These are phyloP conservation scores for Candida vaughaniae DNA, from an alignment of 805 yeast genomes.

Conservation along the genomic window DNA sequence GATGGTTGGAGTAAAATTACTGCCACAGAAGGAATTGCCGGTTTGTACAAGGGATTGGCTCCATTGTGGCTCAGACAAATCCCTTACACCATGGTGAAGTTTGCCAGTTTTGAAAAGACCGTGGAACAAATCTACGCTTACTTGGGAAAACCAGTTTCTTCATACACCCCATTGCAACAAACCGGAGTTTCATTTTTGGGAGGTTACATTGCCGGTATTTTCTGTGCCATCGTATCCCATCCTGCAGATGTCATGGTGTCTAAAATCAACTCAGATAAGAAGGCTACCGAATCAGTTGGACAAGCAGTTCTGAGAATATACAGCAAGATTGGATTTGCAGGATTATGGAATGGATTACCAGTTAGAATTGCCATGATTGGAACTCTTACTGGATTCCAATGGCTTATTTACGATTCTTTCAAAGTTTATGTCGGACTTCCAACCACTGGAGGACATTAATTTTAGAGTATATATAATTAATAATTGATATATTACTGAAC, in stretches of 20 bases:
- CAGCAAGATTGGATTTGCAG: conserved; percentile 78
- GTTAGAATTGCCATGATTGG: conserved; percentile 97
- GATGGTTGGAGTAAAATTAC: conserved; percentile 69
- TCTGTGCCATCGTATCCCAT: conserved; percentile 94
- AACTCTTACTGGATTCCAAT: conserved; percentile 94
- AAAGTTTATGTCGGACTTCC: conserved; percentile 94
- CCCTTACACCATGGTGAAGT: conserved; percentile 98
- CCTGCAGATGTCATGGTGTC: conserved; percentile 99
- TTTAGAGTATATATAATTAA: no score
- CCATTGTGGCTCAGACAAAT: conserved; percentile 97
- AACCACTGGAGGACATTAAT: conserved; percentile 64
- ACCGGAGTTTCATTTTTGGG: conserved; percentile 94
- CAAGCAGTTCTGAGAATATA: conserved; percentile 74
- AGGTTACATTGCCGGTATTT: conserved; percentile 96
- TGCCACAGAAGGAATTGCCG: conserved; percentile 66
- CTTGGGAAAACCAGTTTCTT: conserved; percentile 69
- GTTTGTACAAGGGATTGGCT: conserved; percentile 82
- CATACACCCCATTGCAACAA: conserved; percentile 73
- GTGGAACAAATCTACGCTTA: conserved; percentile 75
- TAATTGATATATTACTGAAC: no score
- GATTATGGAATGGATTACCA: conserved; percentile 93
- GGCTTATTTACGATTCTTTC: conserved; percentile 95
- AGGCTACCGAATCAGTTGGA: conserved; percentile 62
- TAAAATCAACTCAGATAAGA: conserved; percentile 75
- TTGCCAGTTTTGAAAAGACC: conserved; percentile 89